Conservation (phyloP, 2,329 filamentous ascomycete species). For the Dothistroma pini region DNA sequence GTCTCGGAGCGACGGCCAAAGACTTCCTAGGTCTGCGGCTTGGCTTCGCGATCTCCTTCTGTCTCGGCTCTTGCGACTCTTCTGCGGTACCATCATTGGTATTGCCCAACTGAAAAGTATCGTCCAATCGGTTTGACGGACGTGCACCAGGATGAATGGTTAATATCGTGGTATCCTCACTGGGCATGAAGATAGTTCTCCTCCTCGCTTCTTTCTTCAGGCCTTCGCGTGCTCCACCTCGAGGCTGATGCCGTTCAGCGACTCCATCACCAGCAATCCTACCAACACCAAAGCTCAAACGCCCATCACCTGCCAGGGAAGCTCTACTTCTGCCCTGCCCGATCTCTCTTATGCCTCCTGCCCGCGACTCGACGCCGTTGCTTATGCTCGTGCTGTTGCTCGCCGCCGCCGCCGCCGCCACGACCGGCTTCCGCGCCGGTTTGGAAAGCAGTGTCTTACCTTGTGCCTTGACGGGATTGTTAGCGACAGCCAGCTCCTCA, state of each 20-base stretch:
- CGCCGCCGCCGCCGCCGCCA: not conserved
- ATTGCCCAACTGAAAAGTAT: slow-evolving; percentile 26
- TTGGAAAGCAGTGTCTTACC: slow-evolving; percentile 28
- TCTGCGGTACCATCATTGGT: slow-evolving; percentile 13
- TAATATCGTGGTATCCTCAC: slow-evolving; percentile 49
- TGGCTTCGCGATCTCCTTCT: slow-evolving; percentile 17
- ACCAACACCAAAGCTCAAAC: not conserved
- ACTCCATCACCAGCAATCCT: not conserved
- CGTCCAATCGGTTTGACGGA: slow-evolving; percentile 30
- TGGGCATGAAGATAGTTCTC: slow-evolving; percentile 51
- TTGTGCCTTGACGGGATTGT: slow-evolving; percentile 3
- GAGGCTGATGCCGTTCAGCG: not conserved
- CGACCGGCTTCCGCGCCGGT: slow-evolving; percentile 25
- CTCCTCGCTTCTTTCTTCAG: slow-evolving; percentile 38
- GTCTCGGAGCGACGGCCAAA: slow-evolving; percentile 47
- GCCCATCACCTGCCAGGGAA: not conserved
- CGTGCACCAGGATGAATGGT: slow-evolving; percentile 50
- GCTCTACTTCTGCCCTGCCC: slow-evolving; percentile 11
- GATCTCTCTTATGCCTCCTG: not conserved
- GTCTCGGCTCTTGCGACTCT: not conserved
- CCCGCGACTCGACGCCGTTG: not conserved
- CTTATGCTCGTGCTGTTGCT: not conserved
- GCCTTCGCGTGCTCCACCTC: not conserved
- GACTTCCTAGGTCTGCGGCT: slow-evolving; percentile 39
- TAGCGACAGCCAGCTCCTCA: slow-evolving; percentile 19